Evolutionary conservation across 305 asterid genomes (phyloP).

Genomic region (Fraxinus angustifolia): DNA sequence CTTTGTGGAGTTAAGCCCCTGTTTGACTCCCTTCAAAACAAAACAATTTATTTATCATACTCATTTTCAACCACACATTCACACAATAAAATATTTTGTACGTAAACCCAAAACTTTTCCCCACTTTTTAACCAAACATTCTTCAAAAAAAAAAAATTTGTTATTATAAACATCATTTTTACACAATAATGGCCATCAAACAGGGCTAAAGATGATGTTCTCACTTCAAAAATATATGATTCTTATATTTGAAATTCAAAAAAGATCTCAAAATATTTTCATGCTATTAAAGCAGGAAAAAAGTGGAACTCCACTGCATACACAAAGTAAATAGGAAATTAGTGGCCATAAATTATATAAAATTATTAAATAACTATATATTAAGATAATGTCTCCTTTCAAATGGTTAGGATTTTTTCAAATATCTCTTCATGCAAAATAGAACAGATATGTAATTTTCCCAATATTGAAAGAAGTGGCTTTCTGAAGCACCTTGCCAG

Average conservation of each 20-base stretch:
- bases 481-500: conserved; percentile 14
- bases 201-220: background rate
- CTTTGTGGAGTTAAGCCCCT: background rate
- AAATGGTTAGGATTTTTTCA: background rate
- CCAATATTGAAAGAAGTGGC: conserved; percentile 4
- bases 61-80: background rate
- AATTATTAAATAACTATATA: background rate
- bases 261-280: background rate
- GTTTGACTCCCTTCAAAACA: background rate
- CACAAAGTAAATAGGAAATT: background rate
- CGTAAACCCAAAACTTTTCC: background rate
- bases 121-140: background rate
- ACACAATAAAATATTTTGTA: background rate
- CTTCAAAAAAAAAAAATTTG: background rate
- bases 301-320: background rate
- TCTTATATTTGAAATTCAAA: background rate
- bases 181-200: background rate
- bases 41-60: background rate
- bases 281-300: background rate
- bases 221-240: background rate
- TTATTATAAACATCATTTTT: background rate
- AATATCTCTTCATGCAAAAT: background rate
- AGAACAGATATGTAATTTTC: background rate
- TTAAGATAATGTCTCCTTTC: background rate
- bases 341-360: background rate